These are phyloP conservation scores for Pisolithus tinctorius DNA, from an alignment of 768 basidiomycete species.

Conservation along the genomic window DNA sequence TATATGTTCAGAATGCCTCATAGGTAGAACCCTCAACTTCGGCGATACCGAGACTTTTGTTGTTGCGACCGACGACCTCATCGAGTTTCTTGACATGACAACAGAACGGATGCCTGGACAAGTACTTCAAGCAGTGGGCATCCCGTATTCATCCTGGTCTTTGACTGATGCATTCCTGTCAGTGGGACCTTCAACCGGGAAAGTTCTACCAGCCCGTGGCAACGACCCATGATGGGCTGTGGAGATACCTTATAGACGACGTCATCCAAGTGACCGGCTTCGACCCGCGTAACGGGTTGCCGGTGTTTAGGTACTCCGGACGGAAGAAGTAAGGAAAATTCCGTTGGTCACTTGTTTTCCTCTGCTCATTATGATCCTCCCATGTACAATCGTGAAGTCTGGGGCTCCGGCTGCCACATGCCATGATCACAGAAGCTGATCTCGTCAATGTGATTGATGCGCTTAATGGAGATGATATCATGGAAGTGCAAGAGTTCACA, in stretches of 20 bases:
- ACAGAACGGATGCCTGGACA: not conserved
- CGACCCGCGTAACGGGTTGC: constrained; percentile 3
- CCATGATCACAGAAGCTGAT: constrained; percentile 11
- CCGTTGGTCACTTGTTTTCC: not conserved
- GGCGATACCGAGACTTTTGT: not conserved
- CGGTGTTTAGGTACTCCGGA: constrained; percentile 2
- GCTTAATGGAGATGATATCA: not conserved
- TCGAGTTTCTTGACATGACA: constrained; percentile 2
- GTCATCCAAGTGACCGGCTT: constrained; percentile 5
- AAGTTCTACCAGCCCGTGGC: constrained; percentile 3
- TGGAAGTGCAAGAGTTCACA: constrained; percentile 11
- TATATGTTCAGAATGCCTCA: not conserved
- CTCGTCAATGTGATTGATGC: constrained; percentile 4
- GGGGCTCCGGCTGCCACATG: not conserved
- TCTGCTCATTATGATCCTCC: not conserved
- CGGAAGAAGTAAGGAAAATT: constrained; percentile 3
- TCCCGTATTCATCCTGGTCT: not conserved
- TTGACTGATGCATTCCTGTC: not conserved
- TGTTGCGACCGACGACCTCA: not conserved
- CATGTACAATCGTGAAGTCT: too few relatives aligned
- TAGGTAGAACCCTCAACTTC: not conserved
- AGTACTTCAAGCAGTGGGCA: not conserved
- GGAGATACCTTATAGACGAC: constrained; percentile 6
- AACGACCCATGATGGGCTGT: constrained; percentile 7
- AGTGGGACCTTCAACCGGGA: constrained; percentile 2